phyloP scores from a whole-genome alignment of 306 rosid genomes.

The Cicer judaicum region DNA sequence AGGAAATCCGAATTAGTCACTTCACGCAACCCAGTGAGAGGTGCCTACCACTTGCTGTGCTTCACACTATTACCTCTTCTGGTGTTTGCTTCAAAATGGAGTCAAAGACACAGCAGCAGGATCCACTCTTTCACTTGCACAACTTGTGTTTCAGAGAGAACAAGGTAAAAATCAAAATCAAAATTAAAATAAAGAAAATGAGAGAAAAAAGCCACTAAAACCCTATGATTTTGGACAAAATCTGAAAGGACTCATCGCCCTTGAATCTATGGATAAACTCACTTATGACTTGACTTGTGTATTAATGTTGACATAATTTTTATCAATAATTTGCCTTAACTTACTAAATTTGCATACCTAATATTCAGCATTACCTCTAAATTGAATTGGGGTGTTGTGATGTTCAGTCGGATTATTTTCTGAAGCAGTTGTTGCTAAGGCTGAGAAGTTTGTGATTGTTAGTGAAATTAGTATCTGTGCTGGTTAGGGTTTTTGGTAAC shows the following conservation, averaged over 20 bases:
- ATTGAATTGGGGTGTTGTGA: constrained; percentile 17
- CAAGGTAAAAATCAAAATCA: constrained; percentile 59
- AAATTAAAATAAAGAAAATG: neutral
- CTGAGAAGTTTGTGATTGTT: constrained; percentile 19
- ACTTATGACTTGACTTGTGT: constrained; percentile 46
- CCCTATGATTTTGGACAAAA: constrained; percentile 59
- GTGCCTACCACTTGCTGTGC: constrained; percentile 99
- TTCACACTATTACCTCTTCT: constrained; percentile 76
- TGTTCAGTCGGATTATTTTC: constrained; percentile 39
- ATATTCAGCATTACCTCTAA: too few relatives aligned
- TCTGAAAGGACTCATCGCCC: constrained; percentile 46
- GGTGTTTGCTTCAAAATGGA: constrained; percentile 99
- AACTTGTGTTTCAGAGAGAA: constrained; percentile 96
- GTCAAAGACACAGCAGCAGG: constrained; percentile 81
- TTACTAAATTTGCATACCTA: constrained; percentile 4
- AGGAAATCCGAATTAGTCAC: constrained; percentile 89
- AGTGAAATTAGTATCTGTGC: constrained; percentile 38
- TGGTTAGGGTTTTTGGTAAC: constrained; percentile 34
- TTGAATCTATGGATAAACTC: constrained; percentile 36
- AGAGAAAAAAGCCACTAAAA: constrained; percentile 6
- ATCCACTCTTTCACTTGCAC: constrained; percentile 89
- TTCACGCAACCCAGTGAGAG: constrained; percentile 97
- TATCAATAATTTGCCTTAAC: constrained; percentile 46
- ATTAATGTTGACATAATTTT: constrained; percentile 42
- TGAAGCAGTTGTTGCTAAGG: constrained; percentile 28